Evolutionary conservation across 805 yeast species (phyloP), one percentile per base, ranked within the genome.

Genomic region (Wickerhamiella alocasiicola): DNA sequence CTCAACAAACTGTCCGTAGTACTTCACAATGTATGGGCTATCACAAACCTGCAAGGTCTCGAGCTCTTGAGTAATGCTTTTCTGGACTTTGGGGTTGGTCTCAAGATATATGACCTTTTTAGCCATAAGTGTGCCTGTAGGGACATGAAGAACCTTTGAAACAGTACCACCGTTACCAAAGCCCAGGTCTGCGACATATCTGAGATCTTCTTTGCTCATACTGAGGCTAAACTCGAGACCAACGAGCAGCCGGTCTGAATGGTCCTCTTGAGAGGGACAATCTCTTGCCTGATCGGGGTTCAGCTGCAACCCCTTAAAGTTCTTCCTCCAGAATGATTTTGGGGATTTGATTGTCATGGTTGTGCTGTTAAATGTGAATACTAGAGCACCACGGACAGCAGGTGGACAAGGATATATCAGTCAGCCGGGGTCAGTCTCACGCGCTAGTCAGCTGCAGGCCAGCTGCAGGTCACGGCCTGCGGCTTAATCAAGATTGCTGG

Each of bases 151-250:
- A 9, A 85, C 93, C 55, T 87, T 84, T 34, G 80, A 66, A 2
- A 91, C 99, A 1, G 84, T 76, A 2, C 99, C 99, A 9, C 95
- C 84, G 56, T 83, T 87, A 9, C 99, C 99, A 21, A 83, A 71
- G 7, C 99, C 99, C 38, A 91, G 66, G 46, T 76, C 76, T 45
- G 82, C 76, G 39, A 91, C 57, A 25, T 76, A 73, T 12, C 85
- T 72, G 19, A 91, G 60, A 53, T 91, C 95, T 31, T 74, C 75
- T 31, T 70, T 69, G 41, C 67, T 67, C 35, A 76, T 64, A 39
- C 69, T 66, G 28, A 71, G 59, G 40, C 68, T 67, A 49, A 70
- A 70, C 50, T 72, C 77, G 32, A 73, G 62, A 1, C 78, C 74
- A 3, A 73, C 44, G 38, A 30, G 36, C 9, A 28, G 37, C 16